These are phyloP conservation scores for Mycena galericulata DNA, from an alignment of 768 basidiomycete species.

Conservation along the genomic window DNA sequence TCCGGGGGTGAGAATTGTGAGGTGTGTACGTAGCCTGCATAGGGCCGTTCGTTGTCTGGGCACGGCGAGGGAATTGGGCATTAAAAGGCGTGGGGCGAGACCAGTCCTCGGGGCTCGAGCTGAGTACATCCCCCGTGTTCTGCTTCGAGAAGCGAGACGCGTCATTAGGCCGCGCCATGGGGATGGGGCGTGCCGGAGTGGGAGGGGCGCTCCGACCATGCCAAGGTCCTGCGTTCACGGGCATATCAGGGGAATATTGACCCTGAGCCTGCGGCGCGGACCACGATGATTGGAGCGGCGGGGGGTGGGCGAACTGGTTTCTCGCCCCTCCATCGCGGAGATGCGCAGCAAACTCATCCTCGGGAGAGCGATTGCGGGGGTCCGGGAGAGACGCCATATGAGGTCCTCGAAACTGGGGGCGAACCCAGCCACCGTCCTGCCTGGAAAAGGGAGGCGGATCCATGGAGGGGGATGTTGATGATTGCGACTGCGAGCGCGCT, in stretches of 20 bases:
- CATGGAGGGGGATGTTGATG: neutral
- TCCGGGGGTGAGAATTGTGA: too few species aligned
- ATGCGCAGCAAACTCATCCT: neutral
- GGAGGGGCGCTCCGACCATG: too few species aligned
- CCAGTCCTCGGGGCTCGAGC: constrained; percentile 17
- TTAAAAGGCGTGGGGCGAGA: neutral
- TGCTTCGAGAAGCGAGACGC: neutral
- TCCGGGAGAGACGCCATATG: neutral
- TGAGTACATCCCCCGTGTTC: neutral
- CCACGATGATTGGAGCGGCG: neutral
- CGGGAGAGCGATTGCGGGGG: neutral
- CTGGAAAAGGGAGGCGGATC: neutral
- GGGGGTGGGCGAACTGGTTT: neutral
- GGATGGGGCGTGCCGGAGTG: neutral
- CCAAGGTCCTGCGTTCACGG: neutral
- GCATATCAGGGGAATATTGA: neutral
- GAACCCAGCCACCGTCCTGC: neutral
- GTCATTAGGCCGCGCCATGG: neutral
- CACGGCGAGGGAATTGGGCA: neutral
- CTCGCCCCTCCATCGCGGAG: neutral
- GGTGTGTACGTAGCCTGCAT: too few species aligned
- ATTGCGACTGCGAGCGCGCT: neutral
- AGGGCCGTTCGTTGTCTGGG: too few species aligned
- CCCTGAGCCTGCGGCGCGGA: neutral
- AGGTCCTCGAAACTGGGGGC: too few species aligned